phyloP scores from a whole-genome alignment of 1,139 yeast species.

The Yamadazyma atmosphaerica region DNA sequence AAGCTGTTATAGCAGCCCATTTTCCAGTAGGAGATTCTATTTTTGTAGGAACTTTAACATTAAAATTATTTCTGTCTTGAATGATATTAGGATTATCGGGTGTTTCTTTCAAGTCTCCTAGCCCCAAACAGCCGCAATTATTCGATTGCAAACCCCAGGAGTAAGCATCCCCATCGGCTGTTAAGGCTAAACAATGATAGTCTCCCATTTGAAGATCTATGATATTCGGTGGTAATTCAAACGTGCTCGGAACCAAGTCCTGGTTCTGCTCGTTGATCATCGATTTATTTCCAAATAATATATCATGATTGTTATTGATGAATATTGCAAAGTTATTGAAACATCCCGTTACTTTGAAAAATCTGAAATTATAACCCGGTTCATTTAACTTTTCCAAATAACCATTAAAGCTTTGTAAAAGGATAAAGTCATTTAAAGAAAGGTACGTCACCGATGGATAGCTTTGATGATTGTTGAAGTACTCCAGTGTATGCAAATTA shows the following conservation, averaged over 20 bases:
- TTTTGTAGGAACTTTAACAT: constrained; percentile 48
- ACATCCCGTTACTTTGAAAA: constrained; percentile 51
- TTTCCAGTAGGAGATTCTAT: constrained; percentile 33
- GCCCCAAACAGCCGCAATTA: constrained; percentile 69
- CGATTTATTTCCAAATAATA: constrained; percentile 38
- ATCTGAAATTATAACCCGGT: constrained; percentile 21
- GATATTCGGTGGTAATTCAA: constrained; percentile 31
- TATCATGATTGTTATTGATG: constrained; percentile 47
- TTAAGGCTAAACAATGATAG: constrained; percentile 66
- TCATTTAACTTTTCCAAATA: constrained; percentile 28
- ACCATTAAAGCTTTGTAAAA: constrained; percentile 22
- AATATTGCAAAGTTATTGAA: constrained; percentile 54
- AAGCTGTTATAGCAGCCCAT: constrained; percentile 58
- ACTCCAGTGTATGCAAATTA: constrained; percentile 11
- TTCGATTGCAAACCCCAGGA: constrained; percentile 72
- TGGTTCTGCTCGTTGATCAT: constrained; percentile 25
- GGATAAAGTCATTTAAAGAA: constrained; percentile 10
- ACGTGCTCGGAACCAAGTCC: constrained; percentile 40
- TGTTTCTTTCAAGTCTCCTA: constrained; percentile 38
- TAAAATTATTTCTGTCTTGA: constrained; percentile 30
- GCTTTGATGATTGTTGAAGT: constrained; percentile 12
- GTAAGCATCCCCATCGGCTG: constrained; percentile 57
- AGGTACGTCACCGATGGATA: constrained; percentile 4
- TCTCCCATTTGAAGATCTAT: constrained; percentile 70
- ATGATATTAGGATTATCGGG: constrained; percentile 21